A percentile compares a stretch with the other conserved stretches of the same genome.
These are phyloP conservation scores for Xylaria flabelliformis DNA, from an alignment of 495 filamentous ascomycete genomes.

Conservation along the genomic window DNA sequence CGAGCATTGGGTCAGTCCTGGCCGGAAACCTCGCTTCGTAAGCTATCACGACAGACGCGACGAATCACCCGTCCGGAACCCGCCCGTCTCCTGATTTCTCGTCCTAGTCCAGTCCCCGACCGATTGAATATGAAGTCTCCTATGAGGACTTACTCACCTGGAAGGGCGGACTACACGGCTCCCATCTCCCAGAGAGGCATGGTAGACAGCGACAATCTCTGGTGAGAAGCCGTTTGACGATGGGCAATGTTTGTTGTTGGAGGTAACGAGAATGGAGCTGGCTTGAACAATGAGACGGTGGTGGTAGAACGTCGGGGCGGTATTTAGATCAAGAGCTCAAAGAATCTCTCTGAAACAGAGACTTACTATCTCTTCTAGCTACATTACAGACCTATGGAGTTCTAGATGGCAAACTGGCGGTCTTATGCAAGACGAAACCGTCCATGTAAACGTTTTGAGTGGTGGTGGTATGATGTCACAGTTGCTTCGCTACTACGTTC, in stretches of 20 bases:
- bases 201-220: conserved; percentile 37
- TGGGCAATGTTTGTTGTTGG: not conserved
- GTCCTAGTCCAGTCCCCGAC: conserved; percentile 24
- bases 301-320: not conserved
- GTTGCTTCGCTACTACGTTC: not conserved
- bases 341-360: not conserved
- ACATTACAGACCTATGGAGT: not conserved
- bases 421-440: not conserved
- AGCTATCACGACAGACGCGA: conserved; percentile 24
- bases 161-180: conserved; percentile 16
- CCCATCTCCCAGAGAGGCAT: conserved; percentile 26
- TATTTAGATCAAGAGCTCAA: not conserved
- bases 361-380: not conserved
- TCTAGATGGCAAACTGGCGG: not conserved
- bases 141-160: conserved; percentile 18
- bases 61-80: conserved; percentile 26
- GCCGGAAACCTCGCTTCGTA: conserved; percentile 12
- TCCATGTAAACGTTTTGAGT: not conserved
- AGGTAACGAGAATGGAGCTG: not conserved
- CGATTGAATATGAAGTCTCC: conserved; percentile 18
- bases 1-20: conserved; percentile 27
- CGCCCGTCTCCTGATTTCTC: conserved; percentile 18
- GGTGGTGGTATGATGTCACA: not conserved
- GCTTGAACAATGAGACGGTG: not conserved
- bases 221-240: conserved; percentile 26